Evolutionary conservation across 257 asterid species (phyloP).

Genomic region (Phtheirospermum japonicum): DNA sequence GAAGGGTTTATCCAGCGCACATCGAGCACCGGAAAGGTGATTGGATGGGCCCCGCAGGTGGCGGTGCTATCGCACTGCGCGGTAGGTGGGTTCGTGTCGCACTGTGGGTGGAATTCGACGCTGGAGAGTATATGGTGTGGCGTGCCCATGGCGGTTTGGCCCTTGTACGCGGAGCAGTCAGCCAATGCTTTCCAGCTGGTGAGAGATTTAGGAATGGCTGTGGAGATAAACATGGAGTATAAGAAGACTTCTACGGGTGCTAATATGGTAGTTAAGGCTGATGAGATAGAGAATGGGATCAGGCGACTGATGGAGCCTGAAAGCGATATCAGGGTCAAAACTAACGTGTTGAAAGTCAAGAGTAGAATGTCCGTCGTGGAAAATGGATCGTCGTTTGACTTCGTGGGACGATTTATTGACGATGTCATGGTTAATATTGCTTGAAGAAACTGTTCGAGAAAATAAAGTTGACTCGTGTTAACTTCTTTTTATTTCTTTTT

Average conservation of each 20-base stretch:
- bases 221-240: conserved; percentile 22
- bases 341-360: conserved; percentile 19
- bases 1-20: conserved; percentile 36
- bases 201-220: conserved; percentile 33
- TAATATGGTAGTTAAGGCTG: conserved; percentile 19
- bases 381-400: conserved; percentile 35
- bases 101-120: conserved; percentile 46
- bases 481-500: no score
- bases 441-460: not conserved
- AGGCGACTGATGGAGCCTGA: conserved; percentile 29
- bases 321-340: conserved; percentile 4
- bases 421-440: conserved; percentile 19
- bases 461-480: not conserved
- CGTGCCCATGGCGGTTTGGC: conserved; percentile 46
- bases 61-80: conserved; percentile 34
- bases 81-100: conserved; percentile 49
- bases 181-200: conserved; percentile 37
- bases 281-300: conserved; percentile 26
- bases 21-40: conserved; percentile 30
- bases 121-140: conserved; percentile 44
- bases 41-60: conserved; percentile 47
- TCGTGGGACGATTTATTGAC: conserved; percentile 19
- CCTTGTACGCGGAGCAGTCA: conserved; percentile 42
- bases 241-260: not conserved
- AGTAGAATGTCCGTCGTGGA: conserved; percentile 25